A percentile compares a stretch with the other conserved stretches of the same genome.
Evolutionary conservation across 305 asterid genomes (phyloP).

Genomic region (Rubia peregrina): DNA sequence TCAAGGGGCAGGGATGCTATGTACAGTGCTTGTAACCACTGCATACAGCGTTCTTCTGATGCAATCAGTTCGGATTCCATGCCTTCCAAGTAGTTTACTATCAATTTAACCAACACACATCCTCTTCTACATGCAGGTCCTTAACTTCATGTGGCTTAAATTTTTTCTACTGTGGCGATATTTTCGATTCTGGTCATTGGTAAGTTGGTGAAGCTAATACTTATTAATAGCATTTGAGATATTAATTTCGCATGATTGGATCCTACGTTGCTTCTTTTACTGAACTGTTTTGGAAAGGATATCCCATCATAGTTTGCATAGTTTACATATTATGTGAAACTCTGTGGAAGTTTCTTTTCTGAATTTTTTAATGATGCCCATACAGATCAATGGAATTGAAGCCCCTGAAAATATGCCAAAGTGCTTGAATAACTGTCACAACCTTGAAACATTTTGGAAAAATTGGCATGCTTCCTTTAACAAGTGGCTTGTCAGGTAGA

Average conservation of each 20-base stretch:
- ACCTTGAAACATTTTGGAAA: constrained; percentile 91
- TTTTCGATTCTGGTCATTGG: constrained; percentile 94
- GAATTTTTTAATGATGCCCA: constrained; percentile 13
- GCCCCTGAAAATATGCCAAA: constrained; percentile 96
- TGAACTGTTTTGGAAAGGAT: not conserved
- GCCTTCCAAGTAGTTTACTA: not conserved
- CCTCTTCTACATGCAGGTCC: constrained; percentile 47
- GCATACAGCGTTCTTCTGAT: not conserved
- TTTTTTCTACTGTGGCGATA: constrained; percentile 95
- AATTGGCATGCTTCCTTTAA: constrained; percentile 99
- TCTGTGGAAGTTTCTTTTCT: not conserved
- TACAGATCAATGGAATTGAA: constrained; percentile 88
- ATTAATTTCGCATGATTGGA: not conserved
- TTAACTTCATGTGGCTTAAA: constrained; percentile 97
- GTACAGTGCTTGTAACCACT: not conserved
- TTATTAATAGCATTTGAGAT: not conserved
- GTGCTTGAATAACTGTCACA: constrained; percentile 90
- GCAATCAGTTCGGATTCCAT: not conserved
- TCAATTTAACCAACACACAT: not conserved
- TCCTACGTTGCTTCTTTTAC: not conserved
- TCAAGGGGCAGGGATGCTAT: not conserved
- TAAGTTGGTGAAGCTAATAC: constrained; percentile 28
- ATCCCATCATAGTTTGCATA: not conserved
- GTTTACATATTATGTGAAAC: constrained; percentile 3
- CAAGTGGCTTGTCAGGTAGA: constrained; percentile 97